Conservation (phyloP, 768 basidiomycete species). For the Lactarius deliciosus region DNA sequence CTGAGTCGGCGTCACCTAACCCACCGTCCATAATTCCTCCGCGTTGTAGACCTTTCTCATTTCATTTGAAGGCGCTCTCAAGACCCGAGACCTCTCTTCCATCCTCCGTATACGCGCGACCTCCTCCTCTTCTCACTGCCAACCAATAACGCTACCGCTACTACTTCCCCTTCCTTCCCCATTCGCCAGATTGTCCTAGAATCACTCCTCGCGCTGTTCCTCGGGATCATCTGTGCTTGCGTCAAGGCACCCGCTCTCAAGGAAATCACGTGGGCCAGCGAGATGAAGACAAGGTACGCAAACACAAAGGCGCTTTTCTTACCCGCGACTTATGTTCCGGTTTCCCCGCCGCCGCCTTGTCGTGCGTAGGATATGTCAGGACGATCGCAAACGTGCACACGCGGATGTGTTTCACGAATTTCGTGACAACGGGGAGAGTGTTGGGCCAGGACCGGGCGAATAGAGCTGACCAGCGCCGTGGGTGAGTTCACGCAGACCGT, state of each 20-base stretch:
- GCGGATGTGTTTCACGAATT: constrained; percentile 30
- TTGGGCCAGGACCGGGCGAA: constrained; percentile 10
- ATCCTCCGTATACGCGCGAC: constrained; percentile 44
- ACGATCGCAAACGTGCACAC: constrained; percentile 26
- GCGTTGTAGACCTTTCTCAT: constrained; percentile 61
- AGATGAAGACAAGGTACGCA: constrained; percentile 78
- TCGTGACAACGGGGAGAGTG: constrained; percentile 25
- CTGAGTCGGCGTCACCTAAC: not conserved
- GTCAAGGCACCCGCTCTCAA: constrained; percentile 65
- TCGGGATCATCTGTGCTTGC: constrained; percentile 76
- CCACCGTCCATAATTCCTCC: not conserved
- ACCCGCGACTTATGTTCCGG: not conserved
- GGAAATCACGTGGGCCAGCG: constrained; percentile 86
- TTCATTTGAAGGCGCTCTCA: constrained; percentile 63
- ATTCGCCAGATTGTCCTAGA: constrained; percentile 61
- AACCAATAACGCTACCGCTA: not conserved
- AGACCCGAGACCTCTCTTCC: constrained; percentile 67
- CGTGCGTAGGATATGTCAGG: constrained; percentile 19
- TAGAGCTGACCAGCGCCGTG: constrained; percentile 67
- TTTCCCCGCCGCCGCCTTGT: not conserved
- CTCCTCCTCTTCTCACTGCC: not conserved
- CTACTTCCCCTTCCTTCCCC: not conserved
- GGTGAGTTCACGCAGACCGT: no score
- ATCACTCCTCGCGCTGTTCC: constrained; percentile 57
- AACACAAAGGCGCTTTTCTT: not conserved